These are phyloP conservation scores for Carex myosuroides DNA, from an alignment of 176 grass and related monocot genomes.

Conservation along the genomic window DNA sequence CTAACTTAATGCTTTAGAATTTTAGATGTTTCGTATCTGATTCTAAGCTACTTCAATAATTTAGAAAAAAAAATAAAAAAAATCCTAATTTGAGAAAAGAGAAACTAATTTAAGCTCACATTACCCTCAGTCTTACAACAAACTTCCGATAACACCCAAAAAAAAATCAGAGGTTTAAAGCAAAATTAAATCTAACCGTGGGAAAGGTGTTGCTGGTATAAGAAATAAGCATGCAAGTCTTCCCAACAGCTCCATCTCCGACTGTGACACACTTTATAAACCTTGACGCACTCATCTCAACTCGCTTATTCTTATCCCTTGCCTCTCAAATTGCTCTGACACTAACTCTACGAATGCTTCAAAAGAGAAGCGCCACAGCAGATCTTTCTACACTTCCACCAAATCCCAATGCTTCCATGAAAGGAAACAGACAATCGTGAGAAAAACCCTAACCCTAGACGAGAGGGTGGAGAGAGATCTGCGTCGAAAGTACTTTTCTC, in stretches of 20 bases:
- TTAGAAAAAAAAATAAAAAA: not conserved
- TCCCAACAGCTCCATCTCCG: conserved; percentile 39
- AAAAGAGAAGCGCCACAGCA: conserved; percentile 10
- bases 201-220: conserved; percentile 45
- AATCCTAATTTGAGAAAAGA: not conserved
- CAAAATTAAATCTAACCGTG: conserved; percentile 30
- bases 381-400: not conserved
- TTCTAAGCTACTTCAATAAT: not conserved
- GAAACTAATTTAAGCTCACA: not conserved
- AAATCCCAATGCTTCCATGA: conserved; percentile 13
- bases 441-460: conserved; percentile 22
- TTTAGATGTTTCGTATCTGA: not conserved
- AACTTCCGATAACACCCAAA: not conserved
- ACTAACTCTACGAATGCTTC: not conserved
- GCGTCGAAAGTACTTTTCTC: conserved; percentile 5
- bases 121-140: not conserved
- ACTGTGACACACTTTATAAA: conserved; percentile 46
- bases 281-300: conserved; percentile 37
- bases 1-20: not conserved
- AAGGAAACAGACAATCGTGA: conserved; percentile 8
- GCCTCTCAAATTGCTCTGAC: not conserved
- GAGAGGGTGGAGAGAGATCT: not conserved
- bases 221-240: conserved; percentile 49
- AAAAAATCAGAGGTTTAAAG: not conserved
- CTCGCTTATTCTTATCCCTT: not conserved